Evolutionary conservation across 2,329 filamentous ascomycete genomes (phyloP).

Genomic region (Saccharata proteae): DNA sequence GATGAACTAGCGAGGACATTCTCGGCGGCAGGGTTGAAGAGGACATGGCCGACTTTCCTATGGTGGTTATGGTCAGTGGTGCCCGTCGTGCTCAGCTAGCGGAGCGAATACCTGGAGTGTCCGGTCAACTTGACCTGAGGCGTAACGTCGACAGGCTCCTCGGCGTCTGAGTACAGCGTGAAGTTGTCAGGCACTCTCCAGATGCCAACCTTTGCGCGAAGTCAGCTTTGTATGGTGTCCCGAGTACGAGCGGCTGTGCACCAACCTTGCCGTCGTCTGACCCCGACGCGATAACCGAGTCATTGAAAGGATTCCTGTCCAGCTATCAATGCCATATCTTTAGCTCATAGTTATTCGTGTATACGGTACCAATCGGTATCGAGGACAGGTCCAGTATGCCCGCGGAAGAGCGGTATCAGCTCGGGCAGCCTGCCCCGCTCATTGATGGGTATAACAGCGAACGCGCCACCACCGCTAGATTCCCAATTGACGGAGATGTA

Average conservation of each 20-base stretch:
- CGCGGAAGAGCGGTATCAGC: slow-evolving; percentile 85
- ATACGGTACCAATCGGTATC: slow-evolving; percentile 90
- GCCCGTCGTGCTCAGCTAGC: background rate
- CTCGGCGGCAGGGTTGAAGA: slow-evolving; percentile 94
- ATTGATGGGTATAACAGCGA: slow-evolving; percentile 83
- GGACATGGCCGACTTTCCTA: slow-evolving; percentile 94
- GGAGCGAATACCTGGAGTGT: slow-evolving; percentile 57
- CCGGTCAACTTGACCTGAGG: slow-evolving; percentile 74
- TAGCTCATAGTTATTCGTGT: slow-evolving; percentile 4
- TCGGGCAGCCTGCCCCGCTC: slow-evolving; percentile 88
- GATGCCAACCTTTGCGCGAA: slow-evolving; percentile 54
- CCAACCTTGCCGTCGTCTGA: slow-evolving; percentile 91
- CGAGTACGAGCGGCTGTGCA: no score
- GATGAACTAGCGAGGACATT: slow-evolving; percentile 92
- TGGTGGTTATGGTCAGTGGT: slow-evolving; percentile 12
- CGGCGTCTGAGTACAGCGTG: slow-evolving; percentile 67
- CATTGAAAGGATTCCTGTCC: slow-evolving; percentile 85
- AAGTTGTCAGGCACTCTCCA: slow-evolving; percentile 91
- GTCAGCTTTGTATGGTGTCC: background rate
- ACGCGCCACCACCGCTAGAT: slow-evolving; percentile 85
- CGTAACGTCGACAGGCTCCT: slow-evolving; percentile 69
- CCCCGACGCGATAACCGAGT: slow-evolving; percentile 79
- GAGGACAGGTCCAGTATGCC: slow-evolving; percentile 88
- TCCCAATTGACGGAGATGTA: slow-evolving; percentile 99
- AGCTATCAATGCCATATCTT: slow-evolving; percentile 1